These are phyloP conservation scores for Eleusine coracana DNA, from an alignment of 176 grass and related monocot species.

Conservation along the genomic window DNA sequence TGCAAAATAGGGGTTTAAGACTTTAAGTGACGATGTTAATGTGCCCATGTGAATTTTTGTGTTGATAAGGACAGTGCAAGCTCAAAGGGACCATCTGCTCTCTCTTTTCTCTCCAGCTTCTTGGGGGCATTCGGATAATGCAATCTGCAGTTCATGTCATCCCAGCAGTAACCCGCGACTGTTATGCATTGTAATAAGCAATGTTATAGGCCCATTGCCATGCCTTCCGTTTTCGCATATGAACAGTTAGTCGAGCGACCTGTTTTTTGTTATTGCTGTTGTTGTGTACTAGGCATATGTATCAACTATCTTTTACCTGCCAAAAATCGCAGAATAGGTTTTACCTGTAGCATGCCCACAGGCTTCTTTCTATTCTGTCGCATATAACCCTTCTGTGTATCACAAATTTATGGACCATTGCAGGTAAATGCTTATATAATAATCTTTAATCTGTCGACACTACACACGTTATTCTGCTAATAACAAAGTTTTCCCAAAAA, in stretches of 20 bases:
- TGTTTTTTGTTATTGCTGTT: constrained; percentile 1
- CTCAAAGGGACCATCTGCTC: constrained; percentile 22
- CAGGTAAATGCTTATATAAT: constrained; percentile 1
- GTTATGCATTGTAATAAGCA: constrained; percentile 34
- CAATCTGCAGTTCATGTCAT: constrained; percentile 42
- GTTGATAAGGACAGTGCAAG: constrained; percentile 20
- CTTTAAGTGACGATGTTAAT: constrained; percentile 21
- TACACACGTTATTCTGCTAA: constrained; percentile 1
- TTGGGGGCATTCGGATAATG: constrained; percentile 23
- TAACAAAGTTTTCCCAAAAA: not conserved
- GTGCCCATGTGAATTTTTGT: constrained; percentile 37
- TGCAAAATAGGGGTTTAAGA: constrained; percentile 26
- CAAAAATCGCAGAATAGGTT: constrained; percentile 25
- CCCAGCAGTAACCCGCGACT: constrained; percentile 23
- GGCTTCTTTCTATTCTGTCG: constrained; percentile 8
- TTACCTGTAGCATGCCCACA: constrained; percentile 24
- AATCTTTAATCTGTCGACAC: constrained; percentile 17
- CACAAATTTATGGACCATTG: constrained; percentile 11
- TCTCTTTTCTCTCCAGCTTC: constrained; percentile 28
- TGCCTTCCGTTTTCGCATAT: not conserved
- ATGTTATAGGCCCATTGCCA: not conserved
- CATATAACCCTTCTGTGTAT: not conserved
- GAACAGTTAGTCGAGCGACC: not conserved
- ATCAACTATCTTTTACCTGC: constrained; percentile 16
- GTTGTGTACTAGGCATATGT: constrained; percentile 7